Percentiles rank a stretch among this genome's conserved stretches.
Evolutionary conservation across 2,329 filamentous ascomycete genomes (phyloP).

Genomic region (Venturia asperata): DNA sequence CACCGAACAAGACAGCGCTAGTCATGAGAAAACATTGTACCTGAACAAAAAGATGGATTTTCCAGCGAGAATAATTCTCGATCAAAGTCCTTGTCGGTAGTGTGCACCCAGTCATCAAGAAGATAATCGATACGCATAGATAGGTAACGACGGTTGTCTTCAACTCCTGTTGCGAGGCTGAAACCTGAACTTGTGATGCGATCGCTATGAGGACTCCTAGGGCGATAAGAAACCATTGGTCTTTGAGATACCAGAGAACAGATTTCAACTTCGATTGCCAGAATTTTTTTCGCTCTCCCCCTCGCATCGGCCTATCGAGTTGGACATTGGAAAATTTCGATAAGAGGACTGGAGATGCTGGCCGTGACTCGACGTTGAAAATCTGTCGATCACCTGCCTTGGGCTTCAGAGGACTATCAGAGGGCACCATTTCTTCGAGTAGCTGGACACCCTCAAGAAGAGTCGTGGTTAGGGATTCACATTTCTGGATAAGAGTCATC

Average conservation of each 20-base stretch:
- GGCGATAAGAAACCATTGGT: slow-evolving; percentile 58
- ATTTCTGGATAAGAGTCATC: slow-evolving; percentile 2
- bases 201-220: slow-evolving; percentile 49
- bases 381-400: not conserved
- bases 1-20: slow-evolving; percentile 53
- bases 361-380: not conserved
- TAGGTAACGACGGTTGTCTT: slow-evolving; percentile 54
- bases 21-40: slow-evolving; percentile 60
- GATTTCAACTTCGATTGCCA: not conserved
- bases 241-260: not conserved
- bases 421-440: not conserved
- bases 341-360: not conserved
- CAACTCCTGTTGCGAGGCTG: slow-evolving; percentile 46
- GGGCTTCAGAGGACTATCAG: not conserved
- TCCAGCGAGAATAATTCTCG: slow-evolving; percentile 58
- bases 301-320: not conserved
- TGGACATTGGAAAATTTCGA: not conserved
- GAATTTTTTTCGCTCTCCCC: not conserved
- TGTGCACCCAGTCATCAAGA: slow-evolving; percentile 64
- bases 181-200: slow-evolving; percentile 49
- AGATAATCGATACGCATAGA: slow-evolving; percentile 61
- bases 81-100: slow-evolving; percentile 56
- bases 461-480: not conserved
- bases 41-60: slow-evolving; percentile 61
- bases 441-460: not conserved